Evolutionary conservation across 2,329 filamentous ascomycete genomes (phyloP).

Genomic region (Metarhizium album): DNA sequence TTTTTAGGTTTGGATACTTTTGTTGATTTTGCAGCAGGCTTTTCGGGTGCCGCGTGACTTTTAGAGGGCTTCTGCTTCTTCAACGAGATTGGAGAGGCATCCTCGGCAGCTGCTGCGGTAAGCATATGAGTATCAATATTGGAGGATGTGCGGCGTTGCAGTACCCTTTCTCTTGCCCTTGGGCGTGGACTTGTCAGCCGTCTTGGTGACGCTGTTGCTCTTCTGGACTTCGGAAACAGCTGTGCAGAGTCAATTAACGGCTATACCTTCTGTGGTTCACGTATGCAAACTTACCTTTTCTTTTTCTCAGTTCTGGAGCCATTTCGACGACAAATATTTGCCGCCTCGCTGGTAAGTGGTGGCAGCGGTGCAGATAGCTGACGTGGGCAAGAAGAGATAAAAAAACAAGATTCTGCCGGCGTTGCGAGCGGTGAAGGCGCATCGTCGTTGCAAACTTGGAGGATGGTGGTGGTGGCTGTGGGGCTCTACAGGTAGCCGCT

Average conservation of each 20-base stretch:
- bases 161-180: conserved; percentile 25
- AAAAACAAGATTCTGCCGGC: conserved; percentile 28
- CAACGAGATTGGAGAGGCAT: conserved; percentile 22
- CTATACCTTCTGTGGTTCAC: background rate
- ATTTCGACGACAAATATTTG: conserved; percentile 21
- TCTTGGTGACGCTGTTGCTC: conserved; percentile 15
- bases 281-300: conserved; percentile 18
- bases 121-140: conserved; percentile 12
- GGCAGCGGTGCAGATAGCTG: background rate
- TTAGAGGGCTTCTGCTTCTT: conserved; percentile 22
- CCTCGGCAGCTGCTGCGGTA: conserved; percentile 14
- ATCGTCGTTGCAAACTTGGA: conserved; percentile 10
- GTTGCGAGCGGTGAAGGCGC: conserved; percentile 19
- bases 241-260: conserved; percentile 12
- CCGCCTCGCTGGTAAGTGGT: background rate
- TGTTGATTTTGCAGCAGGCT: conserved; percentile 18
- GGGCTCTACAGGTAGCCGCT: too few relatives aligned
- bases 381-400: conserved; percentile 14
- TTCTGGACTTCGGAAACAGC: conserved; percentile 20
- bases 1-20: conserved; percentile 20
- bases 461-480: background rate
- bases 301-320: conserved; percentile 34
- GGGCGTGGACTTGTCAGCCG: conserved; percentile 22
- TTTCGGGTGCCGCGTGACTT: conserved; percentile 1
- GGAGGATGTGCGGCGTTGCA: background rate